These are phyloP conservation scores for Cladosporium sp. DNA, from an alignment of 2,329 filamentous ascomycete species.

Conservation along the genomic window DNA sequence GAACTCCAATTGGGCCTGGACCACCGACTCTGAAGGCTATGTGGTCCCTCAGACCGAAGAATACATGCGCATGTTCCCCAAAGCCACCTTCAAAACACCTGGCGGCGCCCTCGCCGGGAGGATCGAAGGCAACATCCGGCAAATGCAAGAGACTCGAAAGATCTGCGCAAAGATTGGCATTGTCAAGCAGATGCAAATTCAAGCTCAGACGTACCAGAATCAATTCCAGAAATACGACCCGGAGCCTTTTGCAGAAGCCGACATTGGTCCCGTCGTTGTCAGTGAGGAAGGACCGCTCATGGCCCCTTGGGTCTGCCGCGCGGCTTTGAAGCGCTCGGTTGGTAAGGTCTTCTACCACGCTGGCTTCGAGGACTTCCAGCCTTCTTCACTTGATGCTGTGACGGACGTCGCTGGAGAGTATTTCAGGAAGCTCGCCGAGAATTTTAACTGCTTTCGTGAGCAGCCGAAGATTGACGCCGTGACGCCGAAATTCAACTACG, in stretches of 20 bases:
- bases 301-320: conserved; percentile 72
- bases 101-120: conserved; percentile 67
- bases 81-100: conserved; percentile 68
- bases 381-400: conserved; percentile 82
- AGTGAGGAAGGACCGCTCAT: conserved; percentile 85
- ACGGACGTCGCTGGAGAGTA: conserved; percentile 87
- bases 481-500: conserved; percentile 63
- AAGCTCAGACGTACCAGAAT: conserved; percentile 92
- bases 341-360: conserved; percentile 94
- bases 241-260: conserved; percentile 78
- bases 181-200: conserved; percentile 99
- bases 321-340: conserved; percentile 81
- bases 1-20: conserved; percentile 70
- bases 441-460: conserved; percentile 77
- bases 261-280: conserved; percentile 82
- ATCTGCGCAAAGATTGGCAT: conserved; percentile 94
- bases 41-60: conserved; percentile 84
- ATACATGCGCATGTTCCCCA: conserved; percentile 69
- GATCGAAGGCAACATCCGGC: conserved; percentile 83
- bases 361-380: conserved; percentile 95
- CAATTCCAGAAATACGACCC: conserved; percentile 96
- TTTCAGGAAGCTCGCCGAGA: conserved; percentile 74
- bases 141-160: conserved; percentile 95
- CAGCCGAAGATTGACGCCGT: conserved; percentile 55
- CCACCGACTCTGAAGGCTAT: conserved; percentile 81